Evolutionary conservation across 108 stramenopile species (phyloP), one percentile per base, ranked within the genome.

Genomic region (Skeletonema tropicum): DNA sequence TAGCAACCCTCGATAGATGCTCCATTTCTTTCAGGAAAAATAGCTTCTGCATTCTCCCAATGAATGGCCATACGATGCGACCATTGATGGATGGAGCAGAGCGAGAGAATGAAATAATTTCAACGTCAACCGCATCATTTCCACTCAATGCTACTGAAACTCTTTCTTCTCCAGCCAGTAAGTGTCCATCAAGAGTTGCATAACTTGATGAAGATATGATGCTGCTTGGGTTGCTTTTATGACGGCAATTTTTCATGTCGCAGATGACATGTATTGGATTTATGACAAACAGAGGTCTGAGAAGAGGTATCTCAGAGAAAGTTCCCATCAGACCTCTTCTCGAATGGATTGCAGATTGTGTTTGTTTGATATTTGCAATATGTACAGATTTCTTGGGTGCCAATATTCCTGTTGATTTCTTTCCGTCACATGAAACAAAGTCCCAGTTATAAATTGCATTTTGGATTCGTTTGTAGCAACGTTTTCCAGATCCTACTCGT

Each of bases 81-180:
- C 77, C 77, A 11, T 33, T 31, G 29, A 72, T n/a, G 10, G 77
- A 71, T 23, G 71, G 60, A 57, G 71, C 65, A 29, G 77, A 41
- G 49, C 66, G 65, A 30, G 77, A 79, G 38, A 57, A 79, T 49
- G 71, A 79, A 12, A 68, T 15, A 61, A 79, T 79, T 46, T 79
- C 77, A 29, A 79, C 66, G 35, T 60, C 70, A 59, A 78, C 77
- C 31, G 46, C 66, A 63, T 68, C 35, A 62, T 57, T 58, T 30
- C 55, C 60, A 42, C 71, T 67, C 66, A 65, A 60, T 46, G 67
- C 66, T 17, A 72, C 71, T 23, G 77, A 57, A 8, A 79, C 77
- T 71, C 71, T 45, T 49, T 79, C 77, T 45, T 79, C 77, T 17
- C 77, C 77, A 39, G 77, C 60, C 66, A 78, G 38, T 29, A 79